phyloP scores from a whole-genome alignment of 2,329 filamentous ascomycete genomes.

The Penicillium sp. region DNA sequence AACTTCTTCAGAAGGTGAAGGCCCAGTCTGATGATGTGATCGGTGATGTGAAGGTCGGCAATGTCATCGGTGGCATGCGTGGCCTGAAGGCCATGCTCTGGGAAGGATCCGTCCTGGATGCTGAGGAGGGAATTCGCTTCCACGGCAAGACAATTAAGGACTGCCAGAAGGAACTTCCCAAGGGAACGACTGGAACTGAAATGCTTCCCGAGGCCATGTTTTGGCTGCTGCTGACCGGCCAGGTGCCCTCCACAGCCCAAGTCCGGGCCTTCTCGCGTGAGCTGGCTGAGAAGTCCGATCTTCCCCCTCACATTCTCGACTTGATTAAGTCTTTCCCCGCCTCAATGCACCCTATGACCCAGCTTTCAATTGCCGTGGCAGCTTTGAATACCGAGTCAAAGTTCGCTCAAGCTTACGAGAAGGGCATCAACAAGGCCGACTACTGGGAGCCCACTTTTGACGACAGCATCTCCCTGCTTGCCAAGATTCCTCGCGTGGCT shows the following conservation, averaged over 20 bases:
- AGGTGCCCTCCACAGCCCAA: constrained; percentile 81
- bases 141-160: constrained; percentile 98
- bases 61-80: constrained; percentile 94
- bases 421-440: constrained; percentile 88
- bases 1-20: constrained; percentile 92
- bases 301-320: constrained; percentile 79
- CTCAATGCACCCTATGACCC: constrained; percentile 96
- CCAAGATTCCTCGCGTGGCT: constrained; percentile 93
- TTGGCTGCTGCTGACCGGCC: constrained; percentile 92
- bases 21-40: constrained; percentile 76
- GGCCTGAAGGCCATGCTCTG: constrained; percentile 97
- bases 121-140: constrained; percentile 96
- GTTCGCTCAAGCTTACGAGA: constrained; percentile 90
- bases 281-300: constrained; percentile 77
- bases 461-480: constrained; percentile 87
- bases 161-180: constrained; percentile 89
- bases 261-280: constrained; percentile 79
- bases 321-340: constrained; percentile 87
- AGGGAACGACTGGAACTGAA: constrained; percentile 83
- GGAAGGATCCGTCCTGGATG: constrained; percentile 96
- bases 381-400: constrained; percentile 93
- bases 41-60: constrained; percentile 90
- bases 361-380: constrained; percentile 91
- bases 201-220: constrained; percentile 99
- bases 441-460: constrained; percentile 99